Evolutionary conservation across 371 early-diverging fungal genomes (phyloP).

Genomic region (Apophysomyces trapeziformis): DNA sequence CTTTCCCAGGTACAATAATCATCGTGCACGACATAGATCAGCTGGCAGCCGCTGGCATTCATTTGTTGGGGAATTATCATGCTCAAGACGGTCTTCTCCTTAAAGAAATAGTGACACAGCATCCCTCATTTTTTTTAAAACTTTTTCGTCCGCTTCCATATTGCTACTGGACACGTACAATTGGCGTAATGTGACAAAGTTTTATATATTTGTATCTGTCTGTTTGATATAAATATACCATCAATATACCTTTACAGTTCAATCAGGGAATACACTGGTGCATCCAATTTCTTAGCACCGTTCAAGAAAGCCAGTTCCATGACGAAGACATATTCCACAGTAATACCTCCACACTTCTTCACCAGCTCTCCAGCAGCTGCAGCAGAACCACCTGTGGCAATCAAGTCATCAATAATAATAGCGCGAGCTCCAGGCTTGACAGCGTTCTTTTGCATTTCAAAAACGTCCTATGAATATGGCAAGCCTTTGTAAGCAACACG

Average conservation of each 20-base stretch:
- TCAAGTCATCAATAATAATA: constrained; percentile 93
- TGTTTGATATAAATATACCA: not conserved
- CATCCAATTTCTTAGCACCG: constrained; percentile 77
- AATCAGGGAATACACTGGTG: constrained; percentile 88
- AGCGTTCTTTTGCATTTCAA: constrained; percentile 89
- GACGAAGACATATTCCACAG: constrained; percentile 87
- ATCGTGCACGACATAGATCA: too few species aligned
- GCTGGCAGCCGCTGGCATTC: too few species aligned
- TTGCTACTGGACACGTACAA: too few species aligned
- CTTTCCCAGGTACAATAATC: too few species aligned
- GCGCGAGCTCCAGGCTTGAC: constrained; percentile 86
- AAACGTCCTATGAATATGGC: constrained; percentile 64
- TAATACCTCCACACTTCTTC: constrained; percentile 71
- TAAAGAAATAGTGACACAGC: too few species aligned
- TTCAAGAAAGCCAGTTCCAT: constrained; percentile 89
- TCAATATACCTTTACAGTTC: constrained; percentile 56
- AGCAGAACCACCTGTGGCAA: constrained; percentile 95
- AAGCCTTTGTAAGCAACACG: not conserved
- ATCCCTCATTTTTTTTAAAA: too few species aligned
- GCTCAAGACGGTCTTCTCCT: too few species aligned
- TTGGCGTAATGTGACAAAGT: too few species aligned
- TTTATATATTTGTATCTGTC: too few species aligned
- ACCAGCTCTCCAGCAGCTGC: constrained; percentile 87
- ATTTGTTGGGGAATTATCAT: too few species aligned
- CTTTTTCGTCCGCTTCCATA: too few species aligned